Evolutionary conservation across 257 asterid species (phyloP).

Genomic region (Eustoma russellianum): DNA sequence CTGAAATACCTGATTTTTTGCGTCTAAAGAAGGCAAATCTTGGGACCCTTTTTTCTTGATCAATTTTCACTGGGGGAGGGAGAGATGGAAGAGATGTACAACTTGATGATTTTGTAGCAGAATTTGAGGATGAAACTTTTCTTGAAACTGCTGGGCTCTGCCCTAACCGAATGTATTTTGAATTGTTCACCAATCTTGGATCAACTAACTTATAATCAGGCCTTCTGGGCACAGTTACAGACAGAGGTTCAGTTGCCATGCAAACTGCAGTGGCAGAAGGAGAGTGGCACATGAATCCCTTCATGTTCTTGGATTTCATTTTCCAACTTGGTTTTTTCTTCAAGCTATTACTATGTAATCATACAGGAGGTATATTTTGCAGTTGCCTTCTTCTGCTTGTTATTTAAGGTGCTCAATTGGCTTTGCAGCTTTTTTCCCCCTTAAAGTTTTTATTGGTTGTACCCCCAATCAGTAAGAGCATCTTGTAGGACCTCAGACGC

Average conservation of each 20-base stretch:
- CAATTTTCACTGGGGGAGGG: constrained; percentile 11
- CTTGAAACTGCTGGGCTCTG: constrained; percentile 4
- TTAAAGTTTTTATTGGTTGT: too few relatives aligned
- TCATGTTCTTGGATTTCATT: constrained; percentile 41
- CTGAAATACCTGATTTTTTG: constrained; percentile 33
- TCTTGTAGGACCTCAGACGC: too few relatives aligned
- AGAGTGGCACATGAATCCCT: constrained; percentile 60
- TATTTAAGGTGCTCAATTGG: too few relatives aligned
- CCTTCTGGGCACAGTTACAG: constrained; percentile 28
- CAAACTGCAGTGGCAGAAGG: constrained; percentile 47
- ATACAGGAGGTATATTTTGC: neutral
- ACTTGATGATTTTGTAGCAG: constrained; percentile 5
- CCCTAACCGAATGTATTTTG: constrained; percentile 21
- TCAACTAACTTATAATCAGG: constrained; percentile 8
- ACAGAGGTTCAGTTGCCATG: constrained; percentile 38
- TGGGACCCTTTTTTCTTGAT: constrained; percentile 15
- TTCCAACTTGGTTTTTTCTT: neutral
- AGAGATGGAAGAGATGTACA: constrained; percentile 16
- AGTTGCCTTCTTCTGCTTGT: too few relatives aligned
- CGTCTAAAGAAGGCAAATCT: constrained; percentile 20
- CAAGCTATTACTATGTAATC: too few relatives aligned
- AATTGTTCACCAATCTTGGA: constrained; percentile 11
- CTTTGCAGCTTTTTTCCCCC: neutral
- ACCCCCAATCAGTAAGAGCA: too few relatives aligned
- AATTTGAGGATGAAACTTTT: constrained; percentile 4